Base-by-base conservation (phyloP, 73 alveolate species). In the Diophrys sp. region DNA sequence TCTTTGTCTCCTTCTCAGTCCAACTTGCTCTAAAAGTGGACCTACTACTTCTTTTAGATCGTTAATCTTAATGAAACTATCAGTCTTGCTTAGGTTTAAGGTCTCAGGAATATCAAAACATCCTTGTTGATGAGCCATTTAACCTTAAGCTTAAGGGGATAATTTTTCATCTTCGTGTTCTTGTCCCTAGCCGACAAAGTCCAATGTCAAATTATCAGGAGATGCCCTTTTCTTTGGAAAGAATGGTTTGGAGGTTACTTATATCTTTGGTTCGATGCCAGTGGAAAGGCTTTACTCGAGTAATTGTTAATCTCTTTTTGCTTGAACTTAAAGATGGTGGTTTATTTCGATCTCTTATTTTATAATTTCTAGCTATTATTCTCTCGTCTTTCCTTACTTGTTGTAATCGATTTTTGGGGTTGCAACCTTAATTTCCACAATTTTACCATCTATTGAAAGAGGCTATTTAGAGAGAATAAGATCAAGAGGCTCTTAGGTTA, bases 381-480 rank as follows among this genome's bases (percentile, higher is more conserved):
- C 62, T 44, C 18, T 44, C n/a, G 5, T 44, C 18, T 44, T 44
- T 5, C 5, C 5, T 44, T 44, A 5, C 62, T 11, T 44, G 5
- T 5, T 11, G 5, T 5, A 18, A 44, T 44, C 62, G 18, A 44
- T 44, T 18, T 84, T 77, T 0, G 92, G 92, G 14, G 79, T 85
- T 0, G 95, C 92, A 2, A 29, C 56, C 54, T 89, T 89, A 73
- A 89, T 79, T 1, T 89, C 95, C 1, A 89, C 71, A 74, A 70
- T 28, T 79, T 89, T 89, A 8, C 92, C 92, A 73, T 84, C 90
- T 0, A 89, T 18, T n/a, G 34, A 28, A 55, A 83, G 90, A 23
- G 86, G 80, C 29, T 71, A 56, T 23, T 30, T 26, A 23, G 57
- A 25, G 14, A 84, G 8, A 53, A 89, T 57, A 28, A 28, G n/a